Evolutionary conservation across 2,329 filamentous ascomycete species (phyloP), one percentile per base, ranked within the genome.

Genomic region (Monosporascus sp.): DNA sequence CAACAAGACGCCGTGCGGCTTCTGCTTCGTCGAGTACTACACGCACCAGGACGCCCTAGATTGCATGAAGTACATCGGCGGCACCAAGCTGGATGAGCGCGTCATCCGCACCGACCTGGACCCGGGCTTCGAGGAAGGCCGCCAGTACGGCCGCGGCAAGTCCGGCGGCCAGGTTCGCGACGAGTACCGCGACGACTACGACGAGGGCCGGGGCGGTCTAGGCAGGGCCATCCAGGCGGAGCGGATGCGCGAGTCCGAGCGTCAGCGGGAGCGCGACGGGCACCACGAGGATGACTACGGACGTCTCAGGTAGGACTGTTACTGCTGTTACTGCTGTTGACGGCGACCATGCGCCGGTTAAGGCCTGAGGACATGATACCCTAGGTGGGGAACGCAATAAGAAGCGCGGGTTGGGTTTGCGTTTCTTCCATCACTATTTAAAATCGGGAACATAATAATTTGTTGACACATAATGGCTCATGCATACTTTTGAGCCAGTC

Each of bases 21-120:
- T 99, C 79, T 99, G 94, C 79, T 99, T 99, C 68, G 94, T 99
- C 66, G 94, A 99, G 74, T 99, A 99, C 76, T 97, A 97, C 77
- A 97, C 87, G 31, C 94, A 97, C 71, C 88, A 96, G 68, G 94
- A 99, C 71, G 94, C 94, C 8, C 81, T 99, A 48, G 94, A 99
- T 70, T 97, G 93, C 73, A 87, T 99, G 85, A 99, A 97, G 75
- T 99, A 97, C 70, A 87, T 99, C 65, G 94, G 94, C 52, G 94
- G 94, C 53, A 99, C 94, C 37, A 99, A 99, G 77, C 82, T 99
- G 46, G 94, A 99, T 71, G 94, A 99, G 79, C 86, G 94, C 63
- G 87, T 99, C 67, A 97, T 99, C 67, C 82, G 94, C 55, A 96
- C 93, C 24, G 94, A 99, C 75, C 73, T 97, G 48, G 94, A 99